Conservation (phyloP, 768 basidiomycete species). For the Hebeloma cylindrosporum region DNA sequence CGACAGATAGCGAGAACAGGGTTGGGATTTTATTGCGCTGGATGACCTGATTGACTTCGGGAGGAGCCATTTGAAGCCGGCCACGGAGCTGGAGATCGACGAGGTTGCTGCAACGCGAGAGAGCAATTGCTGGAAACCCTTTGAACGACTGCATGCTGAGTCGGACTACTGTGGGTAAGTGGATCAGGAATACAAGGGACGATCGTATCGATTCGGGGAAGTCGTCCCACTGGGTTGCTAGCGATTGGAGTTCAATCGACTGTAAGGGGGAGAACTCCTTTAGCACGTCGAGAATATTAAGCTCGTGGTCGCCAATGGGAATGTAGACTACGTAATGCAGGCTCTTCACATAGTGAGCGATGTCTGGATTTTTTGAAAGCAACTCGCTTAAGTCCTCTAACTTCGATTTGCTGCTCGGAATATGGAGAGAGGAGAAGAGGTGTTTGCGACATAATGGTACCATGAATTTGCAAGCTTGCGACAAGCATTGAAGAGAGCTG, state of each 20-base stretch:
- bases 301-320: background rate
- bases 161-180: background rate
- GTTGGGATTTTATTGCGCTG: background rate
- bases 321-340: background rate
- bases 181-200: background rate
- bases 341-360: background rate
- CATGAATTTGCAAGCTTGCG: background rate
- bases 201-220: background rate
- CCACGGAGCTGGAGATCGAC: background rate
- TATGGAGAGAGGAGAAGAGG: background rate
- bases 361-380: background rate
- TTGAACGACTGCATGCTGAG: background rate
- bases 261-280: background rate
- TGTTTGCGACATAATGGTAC: slow-evolving; percentile 1
- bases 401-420: background rate
- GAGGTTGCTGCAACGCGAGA: background rate
- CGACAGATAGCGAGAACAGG: background rate
- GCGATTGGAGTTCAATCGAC: background rate
- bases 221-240: background rate
- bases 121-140: background rate
- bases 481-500: background rate
- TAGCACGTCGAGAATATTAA: background rate
- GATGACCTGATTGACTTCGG: background rate
- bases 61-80: background rate
- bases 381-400: background rate